Evolutionary conservation across 495 filamentous ascomycete genomes (phyloP).

Genomic region (Usnea hakonensis): DNA sequence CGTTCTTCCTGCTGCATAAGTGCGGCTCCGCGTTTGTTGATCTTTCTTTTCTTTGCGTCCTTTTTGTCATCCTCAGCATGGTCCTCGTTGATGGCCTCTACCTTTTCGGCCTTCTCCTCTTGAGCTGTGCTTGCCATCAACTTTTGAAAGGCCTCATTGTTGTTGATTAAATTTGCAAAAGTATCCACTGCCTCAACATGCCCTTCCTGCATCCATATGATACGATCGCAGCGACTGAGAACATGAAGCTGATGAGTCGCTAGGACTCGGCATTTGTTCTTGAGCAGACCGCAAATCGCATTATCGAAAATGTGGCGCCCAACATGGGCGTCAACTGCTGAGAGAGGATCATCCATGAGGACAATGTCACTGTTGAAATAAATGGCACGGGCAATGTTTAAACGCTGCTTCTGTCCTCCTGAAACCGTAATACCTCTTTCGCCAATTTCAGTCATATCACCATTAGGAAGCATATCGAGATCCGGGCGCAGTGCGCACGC

Average conservation of each 20-base stretch:
- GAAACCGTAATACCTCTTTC: slow-evolving; percentile 57
- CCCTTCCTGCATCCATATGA: slow-evolving; percentile 86
- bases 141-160: slow-evolving; percentile 64
- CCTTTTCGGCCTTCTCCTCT: slow-evolving; percentile 54
- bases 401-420: slow-evolving; percentile 59
- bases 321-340: slow-evolving; percentile 78
- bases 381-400: slow-evolving; percentile 76
- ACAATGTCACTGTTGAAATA: slow-evolving; percentile 77
- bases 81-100: slow-evolving; percentile 36
- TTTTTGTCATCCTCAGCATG: slow-evolving; percentile 46
- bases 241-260: slow-evolving; percentile 95
- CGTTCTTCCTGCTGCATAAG: slow-evolving; percentile 92
- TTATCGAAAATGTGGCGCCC: slow-evolving; percentile 94
- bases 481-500: slow-evolving; percentile 52
- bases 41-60: slow-evolving; percentile 48
- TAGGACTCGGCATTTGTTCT: slow-evolving; percentile 80
- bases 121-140: slow-evolving; percentile 78
- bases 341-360: slow-evolving; percentile 78
- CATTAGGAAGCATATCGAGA: slow-evolving; percentile 45
- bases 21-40: slow-evolving; percentile 46
- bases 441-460: slow-evolving; percentile 53
- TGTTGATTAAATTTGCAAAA: slow-evolving; percentile 73
- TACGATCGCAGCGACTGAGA: slow-evolving; percentile 77
- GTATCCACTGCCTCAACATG: slow-evolving; percentile 77
- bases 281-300: slow-evolving; percentile 82